Base-by-base conservation (phyloP, 2,329 filamentous ascomycete species). In the Dothistroma pini region DNA sequence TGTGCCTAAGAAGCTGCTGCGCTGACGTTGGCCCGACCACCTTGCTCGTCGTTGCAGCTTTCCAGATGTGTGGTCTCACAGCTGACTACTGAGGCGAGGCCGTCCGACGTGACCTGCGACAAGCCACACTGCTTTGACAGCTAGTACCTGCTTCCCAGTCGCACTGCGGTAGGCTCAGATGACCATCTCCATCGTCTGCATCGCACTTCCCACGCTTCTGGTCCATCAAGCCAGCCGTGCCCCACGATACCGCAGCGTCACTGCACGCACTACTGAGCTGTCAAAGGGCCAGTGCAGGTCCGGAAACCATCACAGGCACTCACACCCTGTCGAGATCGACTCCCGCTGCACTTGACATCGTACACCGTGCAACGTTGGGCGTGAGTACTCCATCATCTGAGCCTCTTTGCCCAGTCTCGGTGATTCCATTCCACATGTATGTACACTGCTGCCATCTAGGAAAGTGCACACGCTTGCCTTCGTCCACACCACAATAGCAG, bases 261-360 rank as follows among this genome's bases (percentile, higher is more conserved):
- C 50, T 47, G 64, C 60, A 52, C 56, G 64, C 60, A 52, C 56
- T 8, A 63, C 65, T 48, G 32, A 59, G 32, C 61, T 68, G 66
- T 68, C 61, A 66, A 61, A 49, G 62, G 62, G 58, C 53, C 57
- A 55, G 60, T 59, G 66, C 63, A 63, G 54, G 29, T 16, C 19
- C 29, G 62, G n/a, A 14, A 19, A 19, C 41, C 14, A 44, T 44
- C 41, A 44, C 16, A 29, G 25, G 1, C 41, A 5, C 11, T 38
- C 35, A 38, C 35, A 14, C 11, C 35, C 16, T 9, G 14, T 44
- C 41, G 41, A 44, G 14, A 44, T 51, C 48, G 29, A 9, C 48
- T 51, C 6, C 29, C 21, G 21, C 21, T 51, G 29, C 48, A 29
- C 48, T 51, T 51, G 10, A 51, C 21, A 19, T 19, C 41, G 41